phyloP scores from a whole-genome alignment of 1,139 yeast genomes.

The Scheffersomyces lignicola region DNA sequence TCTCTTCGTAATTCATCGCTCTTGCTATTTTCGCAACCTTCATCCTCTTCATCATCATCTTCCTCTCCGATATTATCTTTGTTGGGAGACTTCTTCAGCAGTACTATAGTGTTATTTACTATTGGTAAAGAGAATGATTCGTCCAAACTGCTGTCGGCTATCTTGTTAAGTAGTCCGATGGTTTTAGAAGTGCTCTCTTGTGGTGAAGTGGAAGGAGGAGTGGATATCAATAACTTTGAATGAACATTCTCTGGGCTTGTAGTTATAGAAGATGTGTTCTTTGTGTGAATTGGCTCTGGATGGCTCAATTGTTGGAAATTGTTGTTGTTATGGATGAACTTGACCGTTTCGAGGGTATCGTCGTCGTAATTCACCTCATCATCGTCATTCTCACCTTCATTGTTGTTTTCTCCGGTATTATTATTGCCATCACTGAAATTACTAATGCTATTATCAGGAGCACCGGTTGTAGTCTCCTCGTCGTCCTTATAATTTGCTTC shows the following conservation, averaged over 20 bases:
- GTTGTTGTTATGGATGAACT: slow-evolving; percentile 7
- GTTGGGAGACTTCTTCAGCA: slow-evolving; percentile 6
- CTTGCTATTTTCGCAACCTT: not conserved
- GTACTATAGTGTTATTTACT: slow-evolving; percentile 16
- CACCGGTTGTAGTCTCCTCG: slow-evolving; percentile 12
- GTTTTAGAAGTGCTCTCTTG: no score
- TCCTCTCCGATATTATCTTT: slow-evolving; percentile 8
- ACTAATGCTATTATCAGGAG: slow-evolving; percentile 9
- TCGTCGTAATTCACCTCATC: slow-evolving; percentile 8
- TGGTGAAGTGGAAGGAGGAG: not conserved
- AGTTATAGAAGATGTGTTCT: not conserved
- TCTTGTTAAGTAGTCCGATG: not conserved
- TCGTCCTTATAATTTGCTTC: slow-evolving; percentile 22
- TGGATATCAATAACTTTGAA: not conserved
- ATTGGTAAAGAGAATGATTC: slow-evolving; percentile 36
- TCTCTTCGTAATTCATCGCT: slow-evolving; percentile 1
- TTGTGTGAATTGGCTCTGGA: not conserved
- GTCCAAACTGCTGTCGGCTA: slow-evolving; percentile 13
- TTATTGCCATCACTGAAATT: slow-evolving; percentile 8
- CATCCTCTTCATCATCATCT: not conserved
- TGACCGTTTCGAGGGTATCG: slow-evolving; percentile 16
- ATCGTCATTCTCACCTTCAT: slow-evolving; percentile 6
- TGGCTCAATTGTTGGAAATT: not conserved
- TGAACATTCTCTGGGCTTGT: not conserved
- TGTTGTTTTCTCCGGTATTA: not conserved